Evolutionary conservation across 768 basidiomycete species (phyloP).

Genomic region (Termitomyces sp.): DNA sequence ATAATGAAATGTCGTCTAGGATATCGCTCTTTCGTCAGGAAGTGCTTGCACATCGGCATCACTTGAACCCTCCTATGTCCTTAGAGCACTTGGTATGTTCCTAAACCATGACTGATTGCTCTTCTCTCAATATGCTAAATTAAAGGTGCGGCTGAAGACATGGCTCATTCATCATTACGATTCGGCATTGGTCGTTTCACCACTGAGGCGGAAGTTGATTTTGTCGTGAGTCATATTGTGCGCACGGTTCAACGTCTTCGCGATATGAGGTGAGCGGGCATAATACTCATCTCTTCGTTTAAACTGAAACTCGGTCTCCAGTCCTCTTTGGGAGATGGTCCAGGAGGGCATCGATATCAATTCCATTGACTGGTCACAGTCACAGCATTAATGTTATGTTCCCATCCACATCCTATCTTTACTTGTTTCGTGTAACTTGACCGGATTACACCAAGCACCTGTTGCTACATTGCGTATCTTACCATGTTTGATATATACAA

Average conservation of each 20-base stretch:
- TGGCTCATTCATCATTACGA: slow-evolving; percentile 96
- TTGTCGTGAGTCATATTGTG: slow-evolving; percentile 84
- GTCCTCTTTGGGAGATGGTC: slow-evolving; percentile 99
- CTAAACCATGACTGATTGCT: not conserved
- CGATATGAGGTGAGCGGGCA: slow-evolving; percentile 75
- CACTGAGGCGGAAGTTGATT: slow-evolving; percentile 95
- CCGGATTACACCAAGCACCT: not conserved
- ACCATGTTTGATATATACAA: not conserved
- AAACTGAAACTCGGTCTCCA: slow-evolving; percentile 22
- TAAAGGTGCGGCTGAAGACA: slow-evolving; percentile 90
- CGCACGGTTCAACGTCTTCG: slow-evolving; percentile 81
- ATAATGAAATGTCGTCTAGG: slow-evolving; percentile 37
- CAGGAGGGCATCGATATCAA: slow-evolving; percentile 97
- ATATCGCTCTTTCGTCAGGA: slow-evolving; percentile 95
- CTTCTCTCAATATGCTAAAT: slow-evolving; percentile 1
- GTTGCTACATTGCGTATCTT: not conserved
- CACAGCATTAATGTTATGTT: slow-evolving; percentile 60
- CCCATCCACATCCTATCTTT: slow-evolving; percentile 9
- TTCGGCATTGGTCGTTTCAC: slow-evolving; percentile 99
- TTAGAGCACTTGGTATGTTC: slow-evolving; percentile 79
- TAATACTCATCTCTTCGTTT: slow-evolving; percentile 1
- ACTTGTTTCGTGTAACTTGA: slow-evolving; percentile 2
- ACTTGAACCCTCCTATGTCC: slow-evolving; percentile 95
- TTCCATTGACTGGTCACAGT: slow-evolving; percentile 94
- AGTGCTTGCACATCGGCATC: slow-evolving; percentile 99